These are phyloP conservation scores for Trypanosoma avium DNA, from an alignment of 208 protist species.

Conservation along the genomic window DNA sequence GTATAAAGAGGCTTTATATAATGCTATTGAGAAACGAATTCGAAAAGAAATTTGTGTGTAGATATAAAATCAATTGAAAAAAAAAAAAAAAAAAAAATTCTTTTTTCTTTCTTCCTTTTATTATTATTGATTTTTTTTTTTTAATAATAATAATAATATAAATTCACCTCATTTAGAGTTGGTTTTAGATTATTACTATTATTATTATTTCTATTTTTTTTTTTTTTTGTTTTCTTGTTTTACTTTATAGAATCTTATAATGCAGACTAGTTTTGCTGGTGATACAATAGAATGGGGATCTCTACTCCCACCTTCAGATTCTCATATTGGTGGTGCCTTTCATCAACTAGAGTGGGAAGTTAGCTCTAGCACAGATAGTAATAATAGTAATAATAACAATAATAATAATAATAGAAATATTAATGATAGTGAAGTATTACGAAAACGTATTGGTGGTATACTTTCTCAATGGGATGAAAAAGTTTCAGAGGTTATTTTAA, in stretches of 20 bases:
- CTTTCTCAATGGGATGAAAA: constrained; percentile 21
- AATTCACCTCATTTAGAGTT: too few species aligned
- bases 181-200: too few species aligned
- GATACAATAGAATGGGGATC: neutral
- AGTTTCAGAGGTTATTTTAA: constrained; percentile 5
- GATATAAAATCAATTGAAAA: neutral
- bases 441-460: constrained; percentile 11
- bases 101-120: constrained; percentile 4
- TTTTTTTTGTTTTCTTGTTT: neutral
- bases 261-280: neutral
- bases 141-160: too few species aligned
- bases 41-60: constrained; percentile 8
- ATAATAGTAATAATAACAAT: neutral
- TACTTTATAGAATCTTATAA: neutral
- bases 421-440: neutral
- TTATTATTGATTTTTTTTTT: neutral
- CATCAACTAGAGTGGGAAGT: constrained; percentile 14
- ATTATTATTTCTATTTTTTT: neutral
- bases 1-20: constrained; percentile 74
- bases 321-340: neutral
- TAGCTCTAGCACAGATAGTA: constrained; percentile 2
- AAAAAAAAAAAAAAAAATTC: constrained; percentile 16
- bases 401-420: neutral
- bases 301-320: neutral
- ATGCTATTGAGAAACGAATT: constrained; percentile 45